Evolutionary conservation across 306 rosid species (phyloP).

Genomic region (Coriaria nepalensis): DNA sequence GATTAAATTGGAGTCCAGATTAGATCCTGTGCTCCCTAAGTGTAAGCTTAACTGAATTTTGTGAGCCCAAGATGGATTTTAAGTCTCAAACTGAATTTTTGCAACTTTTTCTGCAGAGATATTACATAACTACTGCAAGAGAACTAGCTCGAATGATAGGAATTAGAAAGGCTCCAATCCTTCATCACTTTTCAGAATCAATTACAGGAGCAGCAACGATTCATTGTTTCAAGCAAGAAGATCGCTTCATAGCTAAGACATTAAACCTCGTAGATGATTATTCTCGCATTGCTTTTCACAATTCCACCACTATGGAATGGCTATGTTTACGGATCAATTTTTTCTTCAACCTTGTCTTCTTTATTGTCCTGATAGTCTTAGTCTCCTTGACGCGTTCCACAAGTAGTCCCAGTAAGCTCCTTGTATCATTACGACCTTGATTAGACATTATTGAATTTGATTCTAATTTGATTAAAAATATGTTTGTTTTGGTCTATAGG

Average conservation of each 20-base stretch:
- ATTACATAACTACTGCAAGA: conserved; percentile 69
- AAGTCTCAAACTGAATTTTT: no score
- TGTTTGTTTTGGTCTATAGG: no score
- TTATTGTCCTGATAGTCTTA: conserved; percentile 46
- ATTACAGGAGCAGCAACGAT: conserved; percentile 47
- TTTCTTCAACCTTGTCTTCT: conserved; percentile 59
- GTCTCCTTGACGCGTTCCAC: conserved; percentile 58
- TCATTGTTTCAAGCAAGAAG: conserved; percentile 62
- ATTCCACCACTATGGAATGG: conserved; percentile 81
- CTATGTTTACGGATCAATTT: conserved; percentile 62
- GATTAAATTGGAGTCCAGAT: no score
- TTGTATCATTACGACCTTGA: conserved; percentile 2
- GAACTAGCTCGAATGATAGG: conserved; percentile 83
- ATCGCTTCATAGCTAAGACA: conserved; percentile 32
- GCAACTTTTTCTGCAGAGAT: conserved; percentile 33
- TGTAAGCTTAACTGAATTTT: no score
- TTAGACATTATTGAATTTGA: conserved; percentile 10
- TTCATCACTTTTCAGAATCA: conserved; percentile 81
- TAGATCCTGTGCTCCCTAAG: no score
- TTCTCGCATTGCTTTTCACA: conserved; percentile 67
- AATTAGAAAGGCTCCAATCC: conserved; percentile 60
- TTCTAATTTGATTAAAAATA: no score
- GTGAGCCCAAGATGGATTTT: no score
- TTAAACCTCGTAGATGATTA: conserved; percentile 42
- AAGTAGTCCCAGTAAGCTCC: conserved; percentile 56